Evolutionary conservation across 2,329 filamentous ascomycete genomes (phyloP).

Genomic region (Alternaria infectoria): DNA sequence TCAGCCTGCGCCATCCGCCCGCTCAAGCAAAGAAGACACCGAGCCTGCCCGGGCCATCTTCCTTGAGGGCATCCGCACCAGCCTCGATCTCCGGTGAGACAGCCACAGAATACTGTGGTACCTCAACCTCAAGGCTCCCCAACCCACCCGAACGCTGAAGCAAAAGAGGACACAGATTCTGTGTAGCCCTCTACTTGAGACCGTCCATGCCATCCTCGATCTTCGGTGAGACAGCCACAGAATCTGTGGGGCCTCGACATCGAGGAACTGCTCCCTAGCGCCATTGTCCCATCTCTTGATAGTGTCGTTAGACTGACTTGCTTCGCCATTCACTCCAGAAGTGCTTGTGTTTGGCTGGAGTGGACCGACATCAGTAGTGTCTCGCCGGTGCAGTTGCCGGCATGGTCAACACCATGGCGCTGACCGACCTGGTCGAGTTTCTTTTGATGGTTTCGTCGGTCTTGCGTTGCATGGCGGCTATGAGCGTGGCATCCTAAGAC

Average conservation of each 20-base stretch:
- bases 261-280: background rate
- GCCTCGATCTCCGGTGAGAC: background rate
- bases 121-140: background rate
- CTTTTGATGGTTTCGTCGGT: background rate
- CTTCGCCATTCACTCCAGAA: background rate
- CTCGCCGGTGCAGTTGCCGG: background rate
- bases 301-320: background rate
- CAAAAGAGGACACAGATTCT: background rate
- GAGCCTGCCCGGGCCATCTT: too few relatives aligned
- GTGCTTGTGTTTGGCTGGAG: background rate
- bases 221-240: background rate
- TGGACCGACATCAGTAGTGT: background rate
- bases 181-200: background rate
- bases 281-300: background rate
- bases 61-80: background rate
- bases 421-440: background rate
- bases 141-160: background rate
- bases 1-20: background rate
- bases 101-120: background rate
- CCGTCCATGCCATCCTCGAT: background rate
- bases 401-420: background rate
- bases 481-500: background rate
- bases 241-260: background rate
- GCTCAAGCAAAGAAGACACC: too few relatives aligned
- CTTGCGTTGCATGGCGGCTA: background rate